These are phyloP conservation scores for Pseudoperonospora humuli DNA, from an alignment of 352 stramenopile species.

Conservation along the genomic window DNA sequence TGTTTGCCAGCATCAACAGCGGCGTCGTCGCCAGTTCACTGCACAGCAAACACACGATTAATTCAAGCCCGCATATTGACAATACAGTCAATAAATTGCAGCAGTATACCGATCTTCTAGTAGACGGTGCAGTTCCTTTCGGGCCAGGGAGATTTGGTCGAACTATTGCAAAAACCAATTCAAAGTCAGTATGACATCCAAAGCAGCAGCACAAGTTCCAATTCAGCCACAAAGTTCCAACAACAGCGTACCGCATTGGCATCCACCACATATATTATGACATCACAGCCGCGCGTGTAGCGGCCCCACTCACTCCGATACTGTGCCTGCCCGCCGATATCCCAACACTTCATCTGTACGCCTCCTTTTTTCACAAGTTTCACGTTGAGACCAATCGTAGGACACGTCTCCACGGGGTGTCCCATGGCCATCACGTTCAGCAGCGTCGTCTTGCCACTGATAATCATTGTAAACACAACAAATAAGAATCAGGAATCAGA, in stretches of 20 bases:
- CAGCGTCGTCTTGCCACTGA: slow-evolving; percentile 94
- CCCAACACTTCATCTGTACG: slow-evolving; percentile 98
- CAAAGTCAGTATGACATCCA: slow-evolving; percentile 1
- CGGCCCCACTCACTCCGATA: slow-evolving; percentile 92
- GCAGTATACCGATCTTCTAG: slow-evolving; percentile 87
- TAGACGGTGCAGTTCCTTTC: slow-evolving; percentile 90
- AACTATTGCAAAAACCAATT: slow-evolving; percentile 37
- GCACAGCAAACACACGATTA: slow-evolving; percentile 1
- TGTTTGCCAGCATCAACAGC: slow-evolving; percentile 96
- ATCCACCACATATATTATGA: slow-evolving; percentile 99
- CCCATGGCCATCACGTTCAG: slow-evolving; percentile 95
- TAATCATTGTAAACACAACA: not conserved
- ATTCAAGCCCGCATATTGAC: slow-evolving; percentile 4
- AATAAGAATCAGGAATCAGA: slow-evolving; percentile 8
- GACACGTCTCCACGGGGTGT: slow-evolving; percentile 92
- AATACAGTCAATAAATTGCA: not conserved
- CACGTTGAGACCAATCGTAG: slow-evolving; percentile 96
- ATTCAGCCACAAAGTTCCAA: not conserved
- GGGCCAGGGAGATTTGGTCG: slow-evolving; percentile 91
- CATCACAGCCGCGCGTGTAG: slow-evolving; percentile 95
- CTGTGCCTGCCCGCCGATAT: slow-evolving; percentile 96
- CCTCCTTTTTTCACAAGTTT: slow-evolving; percentile 94
- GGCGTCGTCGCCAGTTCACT: slow-evolving; percentile 88
- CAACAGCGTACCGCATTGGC: slow-evolving; percentile 81
- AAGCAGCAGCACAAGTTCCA: too few relatives aligned